Percentiles rank a stretch among this genome's conserved stretches.
phyloP scores from a whole-genome alignment of 2,329 filamentous ascomycete genomes.

The Cryoendolithus antarcticus region DNA sequence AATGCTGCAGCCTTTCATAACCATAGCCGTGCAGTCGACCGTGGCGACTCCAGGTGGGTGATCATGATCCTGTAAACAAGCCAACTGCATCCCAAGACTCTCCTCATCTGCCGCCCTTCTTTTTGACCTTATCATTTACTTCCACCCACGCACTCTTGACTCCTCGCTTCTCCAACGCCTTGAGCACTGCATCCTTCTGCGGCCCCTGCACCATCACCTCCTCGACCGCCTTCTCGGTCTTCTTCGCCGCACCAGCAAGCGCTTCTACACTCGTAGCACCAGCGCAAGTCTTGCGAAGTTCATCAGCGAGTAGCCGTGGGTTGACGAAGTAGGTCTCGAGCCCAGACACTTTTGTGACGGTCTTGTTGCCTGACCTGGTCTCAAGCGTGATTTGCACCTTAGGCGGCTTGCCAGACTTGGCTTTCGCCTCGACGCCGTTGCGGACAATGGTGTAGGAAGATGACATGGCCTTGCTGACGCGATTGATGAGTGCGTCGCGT shows the following conservation, averaged over 20 bases:
- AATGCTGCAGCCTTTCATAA: too few relatives aligned
- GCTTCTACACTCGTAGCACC: constrained; percentile 54
- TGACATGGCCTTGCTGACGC: constrained; percentile 42
- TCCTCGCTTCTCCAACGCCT: constrained; percentile 47
- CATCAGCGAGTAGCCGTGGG: constrained; percentile 49
- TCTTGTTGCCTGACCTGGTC: constrained; percentile 53
- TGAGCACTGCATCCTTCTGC: constrained; percentile 48
- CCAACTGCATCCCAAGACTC: too few relatives aligned
- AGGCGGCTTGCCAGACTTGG: constrained; percentile 48
- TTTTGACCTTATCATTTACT: constrained; percentile 54
- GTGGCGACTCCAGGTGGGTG: too few relatives aligned
- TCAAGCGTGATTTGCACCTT: constrained; percentile 50
- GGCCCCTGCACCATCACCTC: constrained; percentile 58
- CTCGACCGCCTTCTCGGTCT: constrained; percentile 50
- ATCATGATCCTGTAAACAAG: too few relatives aligned
- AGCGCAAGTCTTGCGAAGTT: constrained; percentile 55
- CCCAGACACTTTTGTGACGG: constrained; percentile 49
- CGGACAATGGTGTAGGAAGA: constrained; percentile 47
- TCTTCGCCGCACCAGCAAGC: constrained; percentile 46
- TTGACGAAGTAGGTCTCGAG: constrained; percentile 51
- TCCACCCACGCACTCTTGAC: constrained; percentile 49
- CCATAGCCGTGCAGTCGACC: too few relatives aligned
- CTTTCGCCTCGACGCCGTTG: constrained; percentile 40
- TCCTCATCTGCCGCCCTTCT: constrained; percentile 29
- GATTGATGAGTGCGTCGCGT: constrained; percentile 48